Evolutionary conservation across 2,329 filamentous ascomycete species (phyloP).

Genomic region (Diaporthe longicolla): DNA sequence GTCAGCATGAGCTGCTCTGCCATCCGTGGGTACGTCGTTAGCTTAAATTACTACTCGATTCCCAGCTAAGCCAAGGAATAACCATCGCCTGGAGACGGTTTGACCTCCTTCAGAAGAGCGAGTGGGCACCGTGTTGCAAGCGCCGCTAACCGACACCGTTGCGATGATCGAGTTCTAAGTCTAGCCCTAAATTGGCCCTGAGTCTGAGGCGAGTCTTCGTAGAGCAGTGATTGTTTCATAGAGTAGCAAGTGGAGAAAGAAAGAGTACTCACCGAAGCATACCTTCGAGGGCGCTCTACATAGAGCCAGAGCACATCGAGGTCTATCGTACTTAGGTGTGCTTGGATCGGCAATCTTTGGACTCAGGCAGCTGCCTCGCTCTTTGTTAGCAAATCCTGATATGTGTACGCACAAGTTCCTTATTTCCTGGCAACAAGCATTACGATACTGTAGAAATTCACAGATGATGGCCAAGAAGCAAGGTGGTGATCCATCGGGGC

Average conservation of each 20-base stretch:
- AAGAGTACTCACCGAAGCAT: not conserved
- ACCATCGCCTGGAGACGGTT: not conserved
- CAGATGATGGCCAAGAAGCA: not conserved
- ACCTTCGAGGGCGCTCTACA: not conserved
- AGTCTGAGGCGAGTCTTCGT: not conserved
- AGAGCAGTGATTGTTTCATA: no score
- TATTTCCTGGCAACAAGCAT: not conserved
- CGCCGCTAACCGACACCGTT: not conserved
- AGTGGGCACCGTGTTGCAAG: not conserved
- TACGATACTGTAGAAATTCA: not conserved
- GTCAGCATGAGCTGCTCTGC: not conserved
- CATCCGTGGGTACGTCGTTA: no score
- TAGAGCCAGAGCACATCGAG: not conserved
- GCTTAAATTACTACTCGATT: not conserved
- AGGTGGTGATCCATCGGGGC: not conserved
- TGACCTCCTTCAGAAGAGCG: not conserved
- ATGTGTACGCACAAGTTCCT: not conserved
- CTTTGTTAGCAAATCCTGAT: not conserved
- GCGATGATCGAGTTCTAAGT: not conserved
- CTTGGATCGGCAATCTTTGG: not conserved
- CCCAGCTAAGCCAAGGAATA: fast-evolving
- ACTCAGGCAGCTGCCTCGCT: not conserved
- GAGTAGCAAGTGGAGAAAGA: not conserved
- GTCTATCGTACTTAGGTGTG: not conserved
- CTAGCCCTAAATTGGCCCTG: not conserved